These are phyloP conservation scores for Pythium volutum DNA, from an alignment of 352 stramenopile species.

Conservation along the genomic window DNA sequence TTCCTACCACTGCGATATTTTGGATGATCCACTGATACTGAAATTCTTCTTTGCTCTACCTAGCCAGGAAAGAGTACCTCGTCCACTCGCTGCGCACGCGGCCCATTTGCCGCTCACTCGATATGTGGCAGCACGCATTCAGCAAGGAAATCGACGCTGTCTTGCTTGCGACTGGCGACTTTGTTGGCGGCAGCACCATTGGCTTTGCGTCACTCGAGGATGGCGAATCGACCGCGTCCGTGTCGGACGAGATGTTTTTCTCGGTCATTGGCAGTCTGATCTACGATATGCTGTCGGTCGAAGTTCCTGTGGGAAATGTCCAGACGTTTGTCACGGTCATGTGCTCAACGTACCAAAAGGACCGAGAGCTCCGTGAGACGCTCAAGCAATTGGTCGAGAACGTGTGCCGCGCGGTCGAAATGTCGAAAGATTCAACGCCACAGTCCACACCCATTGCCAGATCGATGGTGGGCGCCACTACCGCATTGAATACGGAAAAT, in stretches of 20 bases:
- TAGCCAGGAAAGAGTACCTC: constrained; percentile 82
- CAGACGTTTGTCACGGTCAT: constrained; percentile 80
- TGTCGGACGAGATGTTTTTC: constrained; percentile 79
- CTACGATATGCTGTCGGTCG: constrained; percentile 85
- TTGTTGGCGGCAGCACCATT: neutral
- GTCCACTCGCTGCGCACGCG: constrained; percentile 53
- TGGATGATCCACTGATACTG: neutral
- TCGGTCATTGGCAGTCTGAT: constrained; percentile 76
- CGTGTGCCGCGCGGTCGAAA: constrained; percentile 68
- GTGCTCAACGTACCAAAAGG: constrained; percentile 82
- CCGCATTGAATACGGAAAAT: neutral
- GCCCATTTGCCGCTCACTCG: constrained; percentile 70
- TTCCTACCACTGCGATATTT: neutral
- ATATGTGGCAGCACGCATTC: constrained; percentile 86
- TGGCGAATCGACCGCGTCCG: constrained; percentile 7
- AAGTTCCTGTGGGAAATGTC: constrained; percentile 68
- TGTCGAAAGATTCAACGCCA: constrained; percentile 69
- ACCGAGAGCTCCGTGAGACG: constrained; percentile 58
- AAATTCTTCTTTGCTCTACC: neutral
- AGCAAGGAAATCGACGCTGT: constrained; percentile 69
- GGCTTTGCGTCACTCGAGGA: neutral
- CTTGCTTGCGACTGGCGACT: constrained; percentile 27
- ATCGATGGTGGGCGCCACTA: neutral
- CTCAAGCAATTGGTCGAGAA: constrained; percentile 82
- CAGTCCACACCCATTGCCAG: neutral